These are phyloP conservation scores for Paramecium tetraurelia DNA, from an alignment of 73 alveolate species.

Conservation along the genomic window DNA sequence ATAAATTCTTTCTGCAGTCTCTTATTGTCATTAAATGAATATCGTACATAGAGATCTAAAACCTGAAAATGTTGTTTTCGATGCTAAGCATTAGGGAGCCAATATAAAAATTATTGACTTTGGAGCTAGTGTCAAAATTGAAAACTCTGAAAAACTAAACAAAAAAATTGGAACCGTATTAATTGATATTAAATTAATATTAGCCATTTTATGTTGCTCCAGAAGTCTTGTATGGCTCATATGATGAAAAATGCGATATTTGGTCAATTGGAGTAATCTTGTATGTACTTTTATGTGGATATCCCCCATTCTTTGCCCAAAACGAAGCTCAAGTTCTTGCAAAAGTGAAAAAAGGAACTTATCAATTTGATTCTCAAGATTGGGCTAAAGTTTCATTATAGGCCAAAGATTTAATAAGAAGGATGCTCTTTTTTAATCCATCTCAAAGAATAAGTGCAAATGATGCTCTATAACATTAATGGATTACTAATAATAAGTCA, in stretches of 20 bases:
- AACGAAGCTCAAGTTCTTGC: slow-evolving; percentile 40
- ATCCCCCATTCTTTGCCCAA: slow-evolving; percentile 63
- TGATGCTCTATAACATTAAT: slow-evolving; percentile 36
- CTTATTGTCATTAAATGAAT: slow-evolving; percentile 87
- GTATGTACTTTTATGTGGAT: slow-evolving; percentile 65
- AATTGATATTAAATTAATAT: neutral
- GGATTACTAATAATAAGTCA: slow-evolving; percentile 26
- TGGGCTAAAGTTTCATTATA: slow-evolving; percentile 50
- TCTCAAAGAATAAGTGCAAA: slow-evolving; percentile 46
- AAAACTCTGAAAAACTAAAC: slow-evolving; percentile 25
- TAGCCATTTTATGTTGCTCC: slow-evolving; percentile 71
- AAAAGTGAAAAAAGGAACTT: slow-evolving; percentile 42
- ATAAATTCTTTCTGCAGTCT: slow-evolving; percentile 77
- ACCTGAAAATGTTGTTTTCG: slow-evolving; percentile 91
- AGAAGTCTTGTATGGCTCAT: slow-evolving; percentile 61
- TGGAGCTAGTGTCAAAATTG: slow-evolving; percentile 74
- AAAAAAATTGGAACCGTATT: slow-evolving; percentile 57
- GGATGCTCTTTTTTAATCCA: slow-evolving; percentile 45
- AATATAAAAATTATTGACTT: slow-evolving; percentile 85
- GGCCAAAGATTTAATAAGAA: slow-evolving; percentile 60
- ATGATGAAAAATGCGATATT: slow-evolving; percentile 71
- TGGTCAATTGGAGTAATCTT: slow-evolving; percentile 71
- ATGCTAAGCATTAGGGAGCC: slow-evolving; percentile 72
- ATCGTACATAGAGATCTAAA: slow-evolving; percentile 94
- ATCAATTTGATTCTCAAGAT: slow-evolving; percentile 31